phyloP scores from a whole-genome alignment of 495 filamentous ascomycete species.

The Neurospora sp. region DNA sequence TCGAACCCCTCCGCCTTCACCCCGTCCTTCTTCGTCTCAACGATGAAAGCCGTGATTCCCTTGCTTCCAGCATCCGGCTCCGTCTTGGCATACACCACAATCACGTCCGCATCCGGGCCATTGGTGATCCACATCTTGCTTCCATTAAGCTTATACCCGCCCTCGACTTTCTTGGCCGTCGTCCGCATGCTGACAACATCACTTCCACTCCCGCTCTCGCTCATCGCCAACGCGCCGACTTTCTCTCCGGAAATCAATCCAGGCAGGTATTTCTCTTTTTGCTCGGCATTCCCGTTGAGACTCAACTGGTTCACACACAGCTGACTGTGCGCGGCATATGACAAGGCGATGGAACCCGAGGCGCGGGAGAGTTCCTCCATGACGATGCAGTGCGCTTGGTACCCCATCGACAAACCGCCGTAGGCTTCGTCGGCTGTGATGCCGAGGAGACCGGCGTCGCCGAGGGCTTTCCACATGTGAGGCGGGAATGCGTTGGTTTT shows the following conservation, averaged over 20 bases:
- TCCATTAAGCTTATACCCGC: conserved; percentile 78
- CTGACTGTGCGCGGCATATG: conserved; percentile 88
- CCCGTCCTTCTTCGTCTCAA: conserved; percentile 43
- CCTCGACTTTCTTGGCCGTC: conserved; percentile 65
- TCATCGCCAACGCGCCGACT: conserved; percentile 91
- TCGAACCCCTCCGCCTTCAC: conserved; percentile 59
- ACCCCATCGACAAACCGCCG: conserved; percentile 84
- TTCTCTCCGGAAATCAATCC: conserved; percentile 72
- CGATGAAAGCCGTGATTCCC: conserved; percentile 91
- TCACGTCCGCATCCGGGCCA: conserved; percentile 80
- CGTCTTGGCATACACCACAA: conserved; percentile 95
- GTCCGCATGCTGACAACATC: conserved; percentile 97
- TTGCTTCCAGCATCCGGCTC: conserved; percentile 69
- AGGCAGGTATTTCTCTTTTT: conserved; percentile 74
- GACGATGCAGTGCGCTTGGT: conserved; percentile 93
- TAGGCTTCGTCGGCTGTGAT: conserved; percentile 92
- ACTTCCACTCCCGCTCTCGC: conserved; percentile 78
- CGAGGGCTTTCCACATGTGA: conserved; percentile 90
- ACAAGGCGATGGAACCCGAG: conserved; percentile 74
- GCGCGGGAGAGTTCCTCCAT: conserved; percentile 74
- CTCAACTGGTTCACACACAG: conserved; percentile 95
- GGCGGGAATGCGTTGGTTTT: conserved; percentile 77
- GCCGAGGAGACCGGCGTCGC: conserved; percentile 83
- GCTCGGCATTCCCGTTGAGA: conserved; percentile 69
- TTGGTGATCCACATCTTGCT: conserved; percentile 99